Conservation (phyloP, 345 rosid species). For the Lepidium didymum region DNA sequence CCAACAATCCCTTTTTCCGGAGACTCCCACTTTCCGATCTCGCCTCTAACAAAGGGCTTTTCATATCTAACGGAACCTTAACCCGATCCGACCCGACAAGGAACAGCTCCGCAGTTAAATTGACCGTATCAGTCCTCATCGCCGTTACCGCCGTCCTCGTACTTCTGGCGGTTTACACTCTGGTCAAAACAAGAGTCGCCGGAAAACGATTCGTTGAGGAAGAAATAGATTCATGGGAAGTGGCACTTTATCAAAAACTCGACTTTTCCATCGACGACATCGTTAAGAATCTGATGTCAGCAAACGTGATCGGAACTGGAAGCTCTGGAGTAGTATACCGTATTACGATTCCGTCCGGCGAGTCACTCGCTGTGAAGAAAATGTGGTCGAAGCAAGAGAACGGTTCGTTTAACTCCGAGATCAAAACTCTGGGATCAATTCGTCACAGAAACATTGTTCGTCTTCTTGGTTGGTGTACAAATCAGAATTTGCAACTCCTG, state of each 20-base stretch:
- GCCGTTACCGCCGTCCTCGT: conserved; percentile 30
- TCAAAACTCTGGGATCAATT: conserved; percentile 57
- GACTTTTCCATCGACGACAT: conserved; percentile 68
- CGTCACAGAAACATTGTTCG: conserved; percentile 89
- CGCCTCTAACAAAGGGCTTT: conserved; percentile 57
- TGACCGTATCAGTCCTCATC: conserved; percentile 4
- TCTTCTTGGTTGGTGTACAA: conserved; percentile 75
- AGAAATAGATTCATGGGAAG: conserved; percentile 55
- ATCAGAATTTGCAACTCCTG: conserved; percentile 52
- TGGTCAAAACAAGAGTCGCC: conserved; percentile 23
- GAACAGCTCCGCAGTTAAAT: conserved; percentile 43
- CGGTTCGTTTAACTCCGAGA: conserved; percentile 73
- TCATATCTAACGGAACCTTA: conserved; percentile 32
- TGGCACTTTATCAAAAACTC: conserved; percentile 75
- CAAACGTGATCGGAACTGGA: conserved; percentile 68
- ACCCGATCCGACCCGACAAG: conserved; percentile 35
- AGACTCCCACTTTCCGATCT: conserved; percentile 69
- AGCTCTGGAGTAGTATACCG: conserved; percentile 78
- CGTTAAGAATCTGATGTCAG: conserved; percentile 38
- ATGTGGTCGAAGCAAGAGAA: conserved; percentile 45
- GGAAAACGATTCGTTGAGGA: conserved; percentile 33
- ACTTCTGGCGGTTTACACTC: conserved; percentile 63
- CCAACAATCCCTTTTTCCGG: conserved; percentile 72
- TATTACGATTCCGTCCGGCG: conserved; percentile 45
- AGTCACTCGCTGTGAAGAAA: conserved; percentile 59